Evolutionary conservation across 305 asterid genomes (phyloP), one percentile per base, ranked within the genome.

Genomic region (Rubia balearica): DNA sequence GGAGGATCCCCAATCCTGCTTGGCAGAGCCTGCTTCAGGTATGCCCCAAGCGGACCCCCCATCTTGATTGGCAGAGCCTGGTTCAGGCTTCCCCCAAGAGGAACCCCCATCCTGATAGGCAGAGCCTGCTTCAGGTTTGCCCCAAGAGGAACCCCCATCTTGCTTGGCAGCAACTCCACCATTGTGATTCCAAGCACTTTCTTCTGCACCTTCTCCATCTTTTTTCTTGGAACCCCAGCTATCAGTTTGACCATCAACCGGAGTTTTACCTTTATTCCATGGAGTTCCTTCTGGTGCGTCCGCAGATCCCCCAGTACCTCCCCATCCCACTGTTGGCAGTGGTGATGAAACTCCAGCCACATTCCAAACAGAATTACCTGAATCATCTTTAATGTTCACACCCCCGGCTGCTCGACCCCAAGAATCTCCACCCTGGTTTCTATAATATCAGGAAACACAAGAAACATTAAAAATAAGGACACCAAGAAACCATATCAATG

Each of bases 371-470:
- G 75, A 77, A 57, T 81, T 78, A 77, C 85, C 72, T 67, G 81
- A 70, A 81, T 80, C 89, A 79, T 75, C 83, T 57, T 76, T 79
- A 48, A 66, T 70, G 77, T 74, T 76, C 84, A 76, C 78, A 65
- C 81, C 82, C 62, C 76, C 84, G 10, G 81, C 82, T 72, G 89
- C 85, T 82, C 38, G 81, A 43, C 92, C 88, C 96, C 96, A 83
- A 74, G 84, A 81, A 76, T 80, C 83, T 22, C 33, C 64, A 51
- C 21, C 57, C 22, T 51, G 57, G 57, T 51, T 51, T 51, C 57
- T 51, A 21, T 21, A 16, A 9, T 57, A 43, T 3, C 19, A 49
- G 16, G 48, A 65, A 71, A 5, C 63, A n/a, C 30, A 70, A 43
- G 22, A 7, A 71, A n/a, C 16, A 61, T 14, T 7, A 41, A 33